These are phyloP conservation scores for Pyrenopolyporus hunteri DNA, from an alignment of 495 filamentous ascomycete species.

Conservation along the genomic window DNA sequence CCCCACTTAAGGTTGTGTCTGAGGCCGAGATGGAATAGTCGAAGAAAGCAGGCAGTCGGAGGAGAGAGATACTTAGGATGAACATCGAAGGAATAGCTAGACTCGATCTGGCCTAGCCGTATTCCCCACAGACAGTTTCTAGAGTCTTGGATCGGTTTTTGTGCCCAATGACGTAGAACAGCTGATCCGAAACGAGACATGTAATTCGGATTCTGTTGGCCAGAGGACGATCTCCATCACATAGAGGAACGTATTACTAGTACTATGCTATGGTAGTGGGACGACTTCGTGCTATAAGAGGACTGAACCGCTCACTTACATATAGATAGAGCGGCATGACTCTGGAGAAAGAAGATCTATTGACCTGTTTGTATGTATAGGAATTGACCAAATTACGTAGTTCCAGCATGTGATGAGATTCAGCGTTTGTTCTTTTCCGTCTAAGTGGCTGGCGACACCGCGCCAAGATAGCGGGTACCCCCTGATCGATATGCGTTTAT, in stretches of 20 bases:
- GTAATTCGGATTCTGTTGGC: conserved; percentile 9
- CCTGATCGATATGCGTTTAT: no score
- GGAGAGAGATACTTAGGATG: conserved; percentile 3
- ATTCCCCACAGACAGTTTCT: conserved; percentile 11
- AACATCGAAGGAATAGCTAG: conserved; percentile 19
- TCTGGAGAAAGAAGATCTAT: no score
- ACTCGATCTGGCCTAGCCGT: conserved; percentile 21
- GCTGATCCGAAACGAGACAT: conserved; percentile 30
- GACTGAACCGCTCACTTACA: no score
- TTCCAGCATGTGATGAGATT: no score
- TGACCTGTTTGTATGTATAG: no score
- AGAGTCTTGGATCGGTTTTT: conserved; percentile 10
- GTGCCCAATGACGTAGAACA: conserved; percentile 28
- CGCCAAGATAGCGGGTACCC: no score
- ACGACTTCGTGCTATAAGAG: no score
- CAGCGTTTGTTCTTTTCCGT: no score
- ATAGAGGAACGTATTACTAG: neutral
- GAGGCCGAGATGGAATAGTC: conserved; percentile 11
- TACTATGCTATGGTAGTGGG: neutral
- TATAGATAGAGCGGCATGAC: no score
- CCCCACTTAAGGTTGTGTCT: conserved; percentile 23
- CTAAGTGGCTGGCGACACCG: no score
- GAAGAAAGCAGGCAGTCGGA: conserved; percentile 5
- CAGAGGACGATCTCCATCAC: neutral
- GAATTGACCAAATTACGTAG: no score